These are phyloP conservation scores for Grosmannia huntii DNA, from an alignment of 2,329 filamentous ascomycete genomes.

Conservation along the genomic window DNA sequence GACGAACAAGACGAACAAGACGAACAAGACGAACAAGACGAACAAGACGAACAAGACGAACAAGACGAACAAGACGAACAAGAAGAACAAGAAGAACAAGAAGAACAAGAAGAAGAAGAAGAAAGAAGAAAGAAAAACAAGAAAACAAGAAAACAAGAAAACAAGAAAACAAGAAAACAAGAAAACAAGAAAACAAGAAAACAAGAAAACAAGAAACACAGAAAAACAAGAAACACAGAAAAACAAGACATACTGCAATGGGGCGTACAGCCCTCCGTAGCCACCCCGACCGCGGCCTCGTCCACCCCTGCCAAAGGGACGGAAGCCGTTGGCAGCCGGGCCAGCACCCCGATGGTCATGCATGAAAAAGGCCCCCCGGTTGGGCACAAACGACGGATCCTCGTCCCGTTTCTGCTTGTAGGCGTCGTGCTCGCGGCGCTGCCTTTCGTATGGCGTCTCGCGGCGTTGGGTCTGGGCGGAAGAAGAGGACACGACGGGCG, in stretches of 20 bases:
- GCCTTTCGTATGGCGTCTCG: constrained; percentile 53
- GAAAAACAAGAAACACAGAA: too few species aligned
- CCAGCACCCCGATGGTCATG: constrained; percentile 79
- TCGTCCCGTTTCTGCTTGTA: constrained; percentile 79
- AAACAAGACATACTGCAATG: constrained; percentile 47
- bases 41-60: too few species aligned
- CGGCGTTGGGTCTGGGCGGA: constrained; percentile 3
- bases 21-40: too few species aligned
- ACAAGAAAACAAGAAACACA: too few species aligned
- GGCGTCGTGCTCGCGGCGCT: constrained; percentile 78
- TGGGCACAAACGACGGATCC: constrained; percentile 88
- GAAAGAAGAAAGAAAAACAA: too few species aligned
- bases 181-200: too few species aligned
- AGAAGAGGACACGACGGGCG: constrained; percentile 17
- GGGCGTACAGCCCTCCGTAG: constrained; percentile 44
- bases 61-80: too few species aligned
- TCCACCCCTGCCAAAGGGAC: constrained; percentile 53
- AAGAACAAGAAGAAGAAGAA: too few species aligned
- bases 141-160: too few species aligned
- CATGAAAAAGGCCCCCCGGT: constrained; percentile 91
- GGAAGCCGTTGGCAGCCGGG: constrained; percentile 65
- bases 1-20: too few species aligned
- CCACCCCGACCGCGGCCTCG: constrained; percentile 43
- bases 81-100: too few species aligned
- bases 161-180: too few species aligned